These are phyloP conservation scores for Papiliotrema nemorosa DNA, from an alignment of 1,284 basidiomycete genomes.

Conservation along the genomic window DNA sequence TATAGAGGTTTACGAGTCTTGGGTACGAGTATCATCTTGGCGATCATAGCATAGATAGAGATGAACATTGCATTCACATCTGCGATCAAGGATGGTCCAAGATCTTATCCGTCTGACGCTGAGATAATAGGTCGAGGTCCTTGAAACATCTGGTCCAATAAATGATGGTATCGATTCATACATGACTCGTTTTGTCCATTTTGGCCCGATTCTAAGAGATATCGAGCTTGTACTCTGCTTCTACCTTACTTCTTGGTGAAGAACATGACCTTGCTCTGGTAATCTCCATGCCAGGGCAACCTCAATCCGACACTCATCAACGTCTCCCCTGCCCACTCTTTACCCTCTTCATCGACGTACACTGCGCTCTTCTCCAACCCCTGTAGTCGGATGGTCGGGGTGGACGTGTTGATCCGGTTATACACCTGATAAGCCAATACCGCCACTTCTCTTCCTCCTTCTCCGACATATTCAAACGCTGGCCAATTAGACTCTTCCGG, in stretches of 20 bases:
- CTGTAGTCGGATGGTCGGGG: constrained; percentile 20
- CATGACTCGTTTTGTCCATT: no score
- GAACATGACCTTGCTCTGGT: constrained; percentile 16
- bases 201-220: no score
- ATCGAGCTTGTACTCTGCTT: no score
- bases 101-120: no score
- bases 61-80: background rate
- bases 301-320: constrained; percentile 19
- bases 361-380: constrained; percentile 14
- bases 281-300: constrained; percentile 14
- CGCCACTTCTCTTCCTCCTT: constrained; percentile 13
- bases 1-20: no score
- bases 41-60: background rate
- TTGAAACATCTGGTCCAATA: no score
- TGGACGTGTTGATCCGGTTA: constrained; percentile 3
- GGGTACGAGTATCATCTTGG: no score
- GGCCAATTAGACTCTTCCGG: constrained; percentile 30
- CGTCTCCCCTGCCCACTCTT: constrained; percentile 9
- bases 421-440: constrained; percentile 18
- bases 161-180: no score
- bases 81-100: background rate
- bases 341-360: constrained; percentile 16
- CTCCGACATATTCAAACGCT: constrained; percentile 19
- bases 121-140: no score
- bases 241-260: background rate